A percentile compares a stretch with the other conserved stretches of the same genome.
These are phyloP conservation scores for Aspergillus novofumigatus DNA, from an alignment of 2,329 filamentous ascomycete species.

Conservation along the genomic window DNA sequence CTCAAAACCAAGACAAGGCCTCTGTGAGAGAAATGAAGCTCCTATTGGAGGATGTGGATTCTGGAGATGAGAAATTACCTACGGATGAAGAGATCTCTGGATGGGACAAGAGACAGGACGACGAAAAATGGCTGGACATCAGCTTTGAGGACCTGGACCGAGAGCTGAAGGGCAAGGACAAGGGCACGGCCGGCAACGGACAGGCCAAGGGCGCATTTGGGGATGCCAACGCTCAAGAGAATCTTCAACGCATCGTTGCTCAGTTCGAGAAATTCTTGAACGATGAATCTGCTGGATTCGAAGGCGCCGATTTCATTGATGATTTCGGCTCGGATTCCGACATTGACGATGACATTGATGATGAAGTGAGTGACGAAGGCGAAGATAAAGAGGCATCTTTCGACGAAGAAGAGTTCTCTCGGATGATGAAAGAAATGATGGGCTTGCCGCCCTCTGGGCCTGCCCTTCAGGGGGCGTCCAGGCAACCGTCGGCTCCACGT, in stretches of 20 bases:
- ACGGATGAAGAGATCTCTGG: constrained; percentile 64
- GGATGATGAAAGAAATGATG: constrained; percentile 92
- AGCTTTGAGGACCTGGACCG: constrained; percentile 83
- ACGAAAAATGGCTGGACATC: constrained; percentile 89
- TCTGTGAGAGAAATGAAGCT: constrained; percentile 71
- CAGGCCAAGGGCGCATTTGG: constrained; percentile 37
- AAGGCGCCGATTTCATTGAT: constrained; percentile 66
- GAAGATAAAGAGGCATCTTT: constrained; percentile 76
- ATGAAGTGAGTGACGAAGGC: constrained; percentile 55
- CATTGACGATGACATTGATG: constrained; percentile 49
- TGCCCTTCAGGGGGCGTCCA: constrained; percentile 18
- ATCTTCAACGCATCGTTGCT: constrained; percentile 85
- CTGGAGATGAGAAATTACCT: constrained; percentile 68
- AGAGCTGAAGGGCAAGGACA: constrained; percentile 62
- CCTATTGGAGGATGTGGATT: constrained; percentile 68
- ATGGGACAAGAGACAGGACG: constrained; percentile 72
- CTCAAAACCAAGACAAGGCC: constrained; percentile 64
- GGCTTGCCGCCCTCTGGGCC: constrained; percentile 52
- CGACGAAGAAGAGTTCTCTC: constrained; percentile 77
- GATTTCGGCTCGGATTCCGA: constrained; percentile 67
- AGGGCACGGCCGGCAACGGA: constrained; percentile 19
- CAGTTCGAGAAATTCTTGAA: constrained; percentile 91
- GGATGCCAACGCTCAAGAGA: constrained; percentile 42
- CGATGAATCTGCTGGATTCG: constrained; percentile 73
- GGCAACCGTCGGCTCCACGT: constrained; percentile 17